Evolutionary conservation across 176 grass and related monocot species (phyloP).

Genomic region (Lolium multiflorum): DNA sequence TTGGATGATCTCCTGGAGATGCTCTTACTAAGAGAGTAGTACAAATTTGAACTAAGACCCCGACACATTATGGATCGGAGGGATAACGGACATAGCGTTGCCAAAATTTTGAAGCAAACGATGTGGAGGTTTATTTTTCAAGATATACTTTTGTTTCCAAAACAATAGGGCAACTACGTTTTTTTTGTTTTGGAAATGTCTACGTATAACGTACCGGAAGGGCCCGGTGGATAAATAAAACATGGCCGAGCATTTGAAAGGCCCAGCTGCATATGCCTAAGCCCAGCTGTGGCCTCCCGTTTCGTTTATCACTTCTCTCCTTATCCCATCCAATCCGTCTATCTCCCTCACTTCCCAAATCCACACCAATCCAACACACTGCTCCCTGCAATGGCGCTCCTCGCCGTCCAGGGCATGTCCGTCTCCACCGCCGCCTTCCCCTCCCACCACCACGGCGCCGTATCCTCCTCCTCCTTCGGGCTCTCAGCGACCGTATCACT

Average conservation of each 20-base stretch:
- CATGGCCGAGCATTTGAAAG: neutral
- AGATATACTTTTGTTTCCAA: too few relatives aligned
- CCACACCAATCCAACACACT: neutral
- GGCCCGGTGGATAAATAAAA: neutral
- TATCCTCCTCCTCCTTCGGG: slow-evolving; percentile 50
- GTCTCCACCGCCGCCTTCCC: slow-evolving; percentile 19
- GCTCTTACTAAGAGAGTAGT: too few relatives aligned
- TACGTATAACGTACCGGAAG: too few relatives aligned
- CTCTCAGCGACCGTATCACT: slow-evolving; percentile 14
- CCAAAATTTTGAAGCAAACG: too few relatives aligned
- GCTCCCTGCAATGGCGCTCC: slow-evolving; percentile 53
- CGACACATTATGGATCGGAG: too few relatives aligned
- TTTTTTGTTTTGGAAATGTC: too few relatives aligned
- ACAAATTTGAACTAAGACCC: too few relatives aligned
- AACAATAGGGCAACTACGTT: too few relatives aligned
- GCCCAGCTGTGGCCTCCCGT: neutral
- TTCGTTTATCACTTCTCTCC: neutral
- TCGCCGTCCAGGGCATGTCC: slow-evolving; percentile 50
- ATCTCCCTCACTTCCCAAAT: neutral
- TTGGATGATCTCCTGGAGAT: too few relatives aligned
- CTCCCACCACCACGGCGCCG: slow-evolving; percentile 37
- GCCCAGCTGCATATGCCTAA: neutral
- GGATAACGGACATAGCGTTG: too few relatives aligned
- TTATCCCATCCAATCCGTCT: slow-evolving; percentile 18
- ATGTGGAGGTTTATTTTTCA: too few relatives aligned